Evolutionary conservation across 371 early-diverging fungal genomes (phyloP).

Genomic region (Rhizopus sp.): DNA sequence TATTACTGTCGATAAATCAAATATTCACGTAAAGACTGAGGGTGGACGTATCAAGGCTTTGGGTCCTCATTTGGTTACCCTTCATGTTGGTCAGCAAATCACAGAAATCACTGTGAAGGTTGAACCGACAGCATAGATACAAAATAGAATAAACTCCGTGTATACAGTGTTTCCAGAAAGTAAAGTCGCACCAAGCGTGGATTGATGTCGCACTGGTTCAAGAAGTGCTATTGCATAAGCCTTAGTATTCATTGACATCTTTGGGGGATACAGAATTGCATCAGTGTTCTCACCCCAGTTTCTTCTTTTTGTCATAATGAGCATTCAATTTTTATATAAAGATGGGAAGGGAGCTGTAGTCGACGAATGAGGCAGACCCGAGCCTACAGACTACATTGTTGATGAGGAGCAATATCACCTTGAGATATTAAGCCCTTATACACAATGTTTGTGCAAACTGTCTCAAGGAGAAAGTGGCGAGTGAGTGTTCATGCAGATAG

Average conservation of each 20-base stretch:
- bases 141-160: too few species aligned
- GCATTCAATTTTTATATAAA: conserved; percentile 24
- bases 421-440: conserved; percentile 5
- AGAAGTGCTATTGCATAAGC: not conserved
- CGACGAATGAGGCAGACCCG: conserved; percentile 11
- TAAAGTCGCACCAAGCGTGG: conserved; percentile 6
- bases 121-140: conserved; percentile 24
- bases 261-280: not conserved
- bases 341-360: conserved; percentile 22
- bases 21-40: conserved; percentile 41
- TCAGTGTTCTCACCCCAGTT: not conserved
- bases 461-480: not conserved
- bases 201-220: not conserved
- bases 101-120: conserved; percentile 33
- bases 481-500: not conserved
- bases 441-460: conserved; percentile 4
- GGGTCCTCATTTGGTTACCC: conserved; percentile 36
- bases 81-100: conserved; percentile 30
- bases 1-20: conserved; percentile 36
- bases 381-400: conserved; percentile 25
- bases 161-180: conserved; percentile 15
- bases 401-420: conserved; percentile 11
- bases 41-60: conserved; percentile 50
- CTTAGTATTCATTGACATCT: not conserved
- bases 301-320: conserved; percentile 4